Conservation (phyloP, 495 filamentous ascomycete species). For the Recurvomyces mirabilis region DNA sequence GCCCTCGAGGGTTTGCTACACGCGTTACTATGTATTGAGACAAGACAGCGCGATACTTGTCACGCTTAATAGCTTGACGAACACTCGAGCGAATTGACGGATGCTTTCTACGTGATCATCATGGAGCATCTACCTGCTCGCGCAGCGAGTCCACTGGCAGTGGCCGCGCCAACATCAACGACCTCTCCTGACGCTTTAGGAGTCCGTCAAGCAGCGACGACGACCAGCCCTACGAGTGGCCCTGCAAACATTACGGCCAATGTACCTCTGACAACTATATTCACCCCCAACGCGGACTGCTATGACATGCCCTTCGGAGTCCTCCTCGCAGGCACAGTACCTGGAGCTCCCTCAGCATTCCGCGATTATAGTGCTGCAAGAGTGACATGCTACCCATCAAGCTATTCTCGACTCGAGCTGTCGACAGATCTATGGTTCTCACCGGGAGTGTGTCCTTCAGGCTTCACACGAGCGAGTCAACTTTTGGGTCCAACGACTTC, state of each 20-base stretch:
- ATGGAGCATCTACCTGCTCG: background rate
- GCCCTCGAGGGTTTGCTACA: no score
- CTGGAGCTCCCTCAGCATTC: slow-evolving; percentile 2
- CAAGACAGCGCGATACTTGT: no score
- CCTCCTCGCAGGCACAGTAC: background rate
- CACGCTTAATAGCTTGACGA: no score
- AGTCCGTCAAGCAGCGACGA: background rate
- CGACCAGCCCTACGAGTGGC: background rate
- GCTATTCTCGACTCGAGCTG: background rate
- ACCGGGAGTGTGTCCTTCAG: slow-evolving; percentile 5
- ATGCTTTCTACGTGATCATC: no score
- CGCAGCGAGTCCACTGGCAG: background rate
- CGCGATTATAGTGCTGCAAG: background rate
- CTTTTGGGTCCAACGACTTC: background rate
- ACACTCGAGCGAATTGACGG: no score
- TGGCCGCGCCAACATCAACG: background rate
- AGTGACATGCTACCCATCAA: background rate
- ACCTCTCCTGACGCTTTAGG: background rate
- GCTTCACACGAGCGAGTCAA: slow-evolving; percentile 1
- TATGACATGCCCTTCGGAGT: background rate
- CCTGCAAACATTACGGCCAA: background rate
- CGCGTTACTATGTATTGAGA: no score
- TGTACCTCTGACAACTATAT: slow-evolving; percentile 2
- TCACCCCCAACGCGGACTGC: background rate
- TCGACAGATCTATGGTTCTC: background rate